A percentile compares a stretch with the other conserved stretches of the same genome.
Evolutionary conservation across 129 eudicot species (phyloP).

Genomic region (Scalesia atractyloides): DNA sequence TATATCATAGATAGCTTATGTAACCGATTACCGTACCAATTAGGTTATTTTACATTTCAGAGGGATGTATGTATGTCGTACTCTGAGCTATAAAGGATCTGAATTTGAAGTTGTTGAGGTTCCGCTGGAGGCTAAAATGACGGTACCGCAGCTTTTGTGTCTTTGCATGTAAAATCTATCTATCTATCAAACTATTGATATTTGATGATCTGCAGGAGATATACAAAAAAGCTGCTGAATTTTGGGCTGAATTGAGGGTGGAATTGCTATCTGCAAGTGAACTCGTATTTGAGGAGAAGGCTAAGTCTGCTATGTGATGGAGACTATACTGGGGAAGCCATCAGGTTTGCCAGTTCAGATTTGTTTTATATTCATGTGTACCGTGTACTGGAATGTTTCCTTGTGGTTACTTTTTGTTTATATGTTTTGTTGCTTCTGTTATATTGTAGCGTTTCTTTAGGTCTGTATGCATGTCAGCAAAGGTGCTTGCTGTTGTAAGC

Average conservation of each 20-base stretch:
- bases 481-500: slow-evolving; percentile 90
- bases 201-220: slow-evolving; percentile 57
- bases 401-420: slow-evolving; percentile 10
- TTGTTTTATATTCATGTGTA: slow-evolving; percentile 15
- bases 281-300: slow-evolving; percentile 63
- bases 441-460: slow-evolving; percentile 94
- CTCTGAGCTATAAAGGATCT: slow-evolving; percentile 92
- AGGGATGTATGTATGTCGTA: slow-evolving; percentile 99
- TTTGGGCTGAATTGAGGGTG: slow-evolving; percentile 94
- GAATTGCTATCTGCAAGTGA: slow-evolving; percentile 85
- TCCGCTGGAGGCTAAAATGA: slow-evolving; percentile 80
- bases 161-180: slow-evolving; percentile 15
- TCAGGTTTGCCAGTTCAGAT: slow-evolving; percentile 58
- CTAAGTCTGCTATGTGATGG: slow-evolving; percentile 84
- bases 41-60: slow-evolving; percentile 47
- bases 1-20: slow-evolving; percentile 2
- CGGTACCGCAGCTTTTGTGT: slow-evolving; percentile 52
- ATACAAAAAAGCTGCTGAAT: slow-evolving; percentile 88
- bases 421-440: slow-evolving; percentile 38
- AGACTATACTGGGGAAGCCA: slow-evolving; percentile 96
- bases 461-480: slow-evolving; percentile 97
- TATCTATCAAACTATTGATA: background rate
- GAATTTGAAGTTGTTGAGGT: slow-evolving; percentile 96
- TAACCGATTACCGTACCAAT: slow-evolving; percentile 17
- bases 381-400: background rate